Percentiles rank a stretch among this genome's conserved stretches.
Evolutionary conservation across 352 stramenopile species (phyloP).

Genomic region (Peronospora belbahrii): DNA sequence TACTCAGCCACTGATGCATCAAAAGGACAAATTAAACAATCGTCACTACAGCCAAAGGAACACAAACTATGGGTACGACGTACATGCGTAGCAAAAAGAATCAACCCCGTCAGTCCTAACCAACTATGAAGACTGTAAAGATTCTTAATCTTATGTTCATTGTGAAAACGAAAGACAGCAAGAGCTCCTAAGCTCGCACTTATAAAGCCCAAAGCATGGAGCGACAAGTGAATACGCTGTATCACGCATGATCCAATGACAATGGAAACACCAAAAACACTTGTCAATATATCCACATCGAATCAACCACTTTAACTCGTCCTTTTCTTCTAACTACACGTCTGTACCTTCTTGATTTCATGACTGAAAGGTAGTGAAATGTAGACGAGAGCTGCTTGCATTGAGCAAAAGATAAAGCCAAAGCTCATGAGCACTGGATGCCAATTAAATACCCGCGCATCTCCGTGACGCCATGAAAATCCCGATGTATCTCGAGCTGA

Average conservation of each 20-base stretch:
- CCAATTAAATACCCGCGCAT: slow-evolving; percentile 80
- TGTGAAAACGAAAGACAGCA: slow-evolving; percentile 83
- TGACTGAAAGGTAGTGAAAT: slow-evolving; percentile 59
- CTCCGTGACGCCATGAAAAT: slow-evolving; percentile 58
- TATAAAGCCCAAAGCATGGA: slow-evolving; percentile 58
- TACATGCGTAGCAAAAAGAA: slow-evolving; percentile 49
- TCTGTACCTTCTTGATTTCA: slow-evolving; percentile 51
- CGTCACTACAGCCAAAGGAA: no score
- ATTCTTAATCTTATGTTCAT: slow-evolving; percentile 80
- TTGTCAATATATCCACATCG: no score
- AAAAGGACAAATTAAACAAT: slow-evolving; percentile 1
- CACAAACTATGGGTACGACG: no score
- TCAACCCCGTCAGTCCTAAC: slow-evolving; percentile 59
- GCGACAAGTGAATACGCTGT: slow-evolving; percentile 65
- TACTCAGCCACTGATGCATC: slow-evolving; percentile 42
- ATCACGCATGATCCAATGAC: no score
- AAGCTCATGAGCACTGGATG: slow-evolving; percentile 83
- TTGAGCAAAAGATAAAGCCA: slow-evolving; percentile 74
- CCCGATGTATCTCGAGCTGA: slow-evolving; percentile 39
- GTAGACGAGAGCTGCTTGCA: slow-evolving; percentile 58
- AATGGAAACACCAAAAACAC: no score
- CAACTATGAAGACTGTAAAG: slow-evolving; percentile 85
- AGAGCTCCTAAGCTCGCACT: slow-evolving; percentile 49
- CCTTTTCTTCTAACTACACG: background rate
- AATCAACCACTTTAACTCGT: background rate